Conservation (phyloP, 2,329 filamentous ascomycete genomes). For the Didymella arachidicola region DNA sequence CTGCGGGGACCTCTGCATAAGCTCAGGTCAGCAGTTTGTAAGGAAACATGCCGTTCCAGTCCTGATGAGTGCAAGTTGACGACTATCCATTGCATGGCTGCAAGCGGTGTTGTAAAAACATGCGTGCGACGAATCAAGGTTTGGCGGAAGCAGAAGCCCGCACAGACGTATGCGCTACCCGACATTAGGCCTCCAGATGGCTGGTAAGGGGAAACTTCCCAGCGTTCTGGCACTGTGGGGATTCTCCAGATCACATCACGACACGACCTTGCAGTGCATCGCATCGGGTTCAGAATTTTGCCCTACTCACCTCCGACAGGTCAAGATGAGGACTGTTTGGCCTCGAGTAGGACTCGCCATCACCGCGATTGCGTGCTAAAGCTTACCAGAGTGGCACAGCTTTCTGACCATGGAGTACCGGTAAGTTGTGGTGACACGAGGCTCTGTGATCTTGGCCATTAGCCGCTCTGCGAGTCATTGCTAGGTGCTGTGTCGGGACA, state of each 20-base stretch:
- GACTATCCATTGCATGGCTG: neutral
- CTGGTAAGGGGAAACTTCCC: neutral
- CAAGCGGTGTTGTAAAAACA: neutral
- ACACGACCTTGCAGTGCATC: neutral
- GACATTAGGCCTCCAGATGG: neutral
- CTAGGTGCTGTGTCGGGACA: neutral
- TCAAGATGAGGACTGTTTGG: neutral
- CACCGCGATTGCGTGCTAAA: neutral
- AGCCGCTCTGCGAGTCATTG: neutral
- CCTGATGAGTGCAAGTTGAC: neutral
- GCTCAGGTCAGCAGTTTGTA: neutral
- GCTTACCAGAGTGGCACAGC: neutral
- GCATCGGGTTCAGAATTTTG: neutral
- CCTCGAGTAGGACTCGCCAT: too few species aligned
- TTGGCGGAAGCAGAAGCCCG: neutral
- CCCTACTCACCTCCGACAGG: neutral
- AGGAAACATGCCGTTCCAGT: neutral
- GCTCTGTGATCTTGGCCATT: constrained; percentile 2
- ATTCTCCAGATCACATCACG: neutral
- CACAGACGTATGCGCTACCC: neutral
- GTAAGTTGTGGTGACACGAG: neutral
- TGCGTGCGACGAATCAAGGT: neutral
- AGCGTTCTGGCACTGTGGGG: neutral
- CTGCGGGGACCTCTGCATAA: neutral
- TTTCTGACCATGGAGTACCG: neutral